phyloP scores from a whole-genome alignment of 2,329 filamentous ascomycete species.

The Botryotinia convoluta region DNA sequence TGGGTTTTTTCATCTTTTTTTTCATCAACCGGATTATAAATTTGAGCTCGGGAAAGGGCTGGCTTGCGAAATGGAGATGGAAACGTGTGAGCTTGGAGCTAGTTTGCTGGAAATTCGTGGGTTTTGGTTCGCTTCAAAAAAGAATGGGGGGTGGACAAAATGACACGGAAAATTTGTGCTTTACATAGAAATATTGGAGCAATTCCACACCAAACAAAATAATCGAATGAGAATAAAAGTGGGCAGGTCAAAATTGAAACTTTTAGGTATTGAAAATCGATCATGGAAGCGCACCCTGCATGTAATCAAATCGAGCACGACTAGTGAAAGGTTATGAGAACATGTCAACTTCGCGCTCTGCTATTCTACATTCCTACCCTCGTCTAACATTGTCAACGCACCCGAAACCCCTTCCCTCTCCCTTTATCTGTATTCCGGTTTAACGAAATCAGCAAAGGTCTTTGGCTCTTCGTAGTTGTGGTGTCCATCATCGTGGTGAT shows the following conservation, averaged over 20 bases:
- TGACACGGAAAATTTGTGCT: slow-evolving; percentile 6
- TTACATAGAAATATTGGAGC: slow-evolving; percentile 12
- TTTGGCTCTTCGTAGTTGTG: slow-evolving; percentile 76
- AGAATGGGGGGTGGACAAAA: slow-evolving; percentile 10
- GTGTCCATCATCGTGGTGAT: slow-evolving; percentile 49
- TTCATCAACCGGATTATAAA: slow-evolving; percentile 6
- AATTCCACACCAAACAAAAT: slow-evolving; percentile 12
- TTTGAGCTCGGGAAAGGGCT: not conserved
- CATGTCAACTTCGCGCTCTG: slow-evolving; percentile 15
- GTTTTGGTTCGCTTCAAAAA: slow-evolving; percentile 15
- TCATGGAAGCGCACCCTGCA: slow-evolving; percentile 3
- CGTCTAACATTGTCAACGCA: not conserved
- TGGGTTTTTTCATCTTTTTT: slow-evolving; percentile 22
- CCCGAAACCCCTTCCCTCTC: not conserved
- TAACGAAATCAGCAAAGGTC: slow-evolving; percentile 94
- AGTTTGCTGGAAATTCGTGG: slow-evolving; percentile 8
- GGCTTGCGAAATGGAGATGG: not conserved
- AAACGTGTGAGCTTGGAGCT: not conserved
- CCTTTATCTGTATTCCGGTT: slow-evolving; percentile 83
- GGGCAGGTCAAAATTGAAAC: not conserved
- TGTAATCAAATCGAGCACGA: slow-evolving; percentile 4
- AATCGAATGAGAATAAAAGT: slow-evolving; percentile 4
- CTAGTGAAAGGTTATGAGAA: slow-evolving; percentile 3
- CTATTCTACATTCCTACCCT: slow-evolving; percentile 11
- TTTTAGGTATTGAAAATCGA: not conserved